A percentile compares a stretch with the other conserved stretches of the same genome.
phyloP scores from a whole-genome alignment of 2,329 filamentous ascomycete genomes.

The Diaporthe sp. region DNA sequence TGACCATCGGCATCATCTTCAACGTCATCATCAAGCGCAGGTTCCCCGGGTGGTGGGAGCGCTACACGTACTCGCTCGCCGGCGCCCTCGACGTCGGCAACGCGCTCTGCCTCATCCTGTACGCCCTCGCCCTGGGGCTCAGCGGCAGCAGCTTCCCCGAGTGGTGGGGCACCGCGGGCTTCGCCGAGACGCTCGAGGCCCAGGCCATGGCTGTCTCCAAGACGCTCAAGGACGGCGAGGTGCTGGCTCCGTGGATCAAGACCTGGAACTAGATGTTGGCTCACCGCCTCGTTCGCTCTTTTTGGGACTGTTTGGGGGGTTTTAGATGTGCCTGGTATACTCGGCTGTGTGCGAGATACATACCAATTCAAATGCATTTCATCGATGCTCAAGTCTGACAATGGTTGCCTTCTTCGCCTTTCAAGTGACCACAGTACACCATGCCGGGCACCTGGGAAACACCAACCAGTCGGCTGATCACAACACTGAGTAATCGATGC shows the following conservation, averaged over 20 bases:
- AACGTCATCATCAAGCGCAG: slow-evolving; percentile 13
- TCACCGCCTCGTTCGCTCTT: not conserved
- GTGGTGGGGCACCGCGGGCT: slow-evolving; percentile 21
- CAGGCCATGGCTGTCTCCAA: slow-evolving; percentile 4
- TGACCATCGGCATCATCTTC: slow-evolving; percentile 21
- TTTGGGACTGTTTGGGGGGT: not conserved
- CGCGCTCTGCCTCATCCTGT: slow-evolving; percentile 31
- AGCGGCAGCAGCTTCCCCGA: slow-evolving; percentile 13
- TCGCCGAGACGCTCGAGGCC: not conserved
- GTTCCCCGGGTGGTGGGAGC: slow-evolving; percentile 16
- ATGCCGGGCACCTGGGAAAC: not conserved
- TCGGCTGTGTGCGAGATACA: not conserved
- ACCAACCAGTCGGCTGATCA: not conserved
- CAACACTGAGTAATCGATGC: not conserved
- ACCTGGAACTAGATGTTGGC: not conserved
- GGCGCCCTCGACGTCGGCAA: slow-evolving; percentile 30
- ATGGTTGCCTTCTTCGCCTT: not conserved
- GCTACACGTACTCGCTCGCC: slow-evolving; percentile 29
- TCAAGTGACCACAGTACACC: not conserved
- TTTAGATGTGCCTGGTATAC: not conserved
- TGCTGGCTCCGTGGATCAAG: slow-evolving; percentile 19
- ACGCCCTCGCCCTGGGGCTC: slow-evolving; percentile 18
- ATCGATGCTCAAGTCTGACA: not conserved
- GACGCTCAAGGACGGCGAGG: slow-evolving; percentile 17
- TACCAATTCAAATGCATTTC: not conserved